Percentiles rank a stretch among this genome's conserved stretches.
Evolutionary conservation across 1,284 basidiomycete species (phyloP).

Genomic region (Cryptococcus sp.): DNA sequence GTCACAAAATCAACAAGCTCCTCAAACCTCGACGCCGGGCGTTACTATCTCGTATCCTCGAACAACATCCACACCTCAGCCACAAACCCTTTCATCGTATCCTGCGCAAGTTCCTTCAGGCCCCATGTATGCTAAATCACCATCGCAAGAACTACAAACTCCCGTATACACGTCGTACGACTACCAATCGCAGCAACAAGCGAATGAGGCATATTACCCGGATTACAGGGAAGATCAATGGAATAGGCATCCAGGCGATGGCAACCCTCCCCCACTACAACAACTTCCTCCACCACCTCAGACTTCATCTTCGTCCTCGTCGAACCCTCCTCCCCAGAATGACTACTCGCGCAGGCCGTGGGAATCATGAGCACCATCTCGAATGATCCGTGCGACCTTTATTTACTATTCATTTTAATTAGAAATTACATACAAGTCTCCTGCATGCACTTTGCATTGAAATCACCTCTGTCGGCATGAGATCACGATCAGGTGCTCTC

Average conservation of each 20-base stretch:
- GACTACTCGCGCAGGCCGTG: background rate
- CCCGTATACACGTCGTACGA: background rate
- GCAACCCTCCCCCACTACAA: background rate
- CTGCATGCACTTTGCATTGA: too few species aligned
- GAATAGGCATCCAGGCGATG: background rate
- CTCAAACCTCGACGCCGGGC: too few species aligned
- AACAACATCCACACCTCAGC: background rate
- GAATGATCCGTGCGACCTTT: too few species aligned
- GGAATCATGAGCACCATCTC: background rate
- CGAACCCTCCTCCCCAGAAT: background rate
- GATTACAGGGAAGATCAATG: background rate
- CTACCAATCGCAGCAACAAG: background rate
- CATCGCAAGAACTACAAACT: background rate
- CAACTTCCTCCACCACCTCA: background rate
- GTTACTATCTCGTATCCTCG: background rate
- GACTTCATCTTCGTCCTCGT: background rate
- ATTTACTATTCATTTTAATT: too few species aligned
- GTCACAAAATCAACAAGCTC: background rate
- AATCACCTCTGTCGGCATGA: too few species aligned
- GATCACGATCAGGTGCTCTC: too few species aligned
- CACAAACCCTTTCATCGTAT: background rate
- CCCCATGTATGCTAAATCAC: background rate
- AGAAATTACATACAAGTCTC: too few species aligned
- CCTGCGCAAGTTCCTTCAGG: background rate
- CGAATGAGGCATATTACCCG: background rate